Base-by-base conservation (phyloP, 768 basidiomycete species). In the Tulasnella calospora region DNA sequence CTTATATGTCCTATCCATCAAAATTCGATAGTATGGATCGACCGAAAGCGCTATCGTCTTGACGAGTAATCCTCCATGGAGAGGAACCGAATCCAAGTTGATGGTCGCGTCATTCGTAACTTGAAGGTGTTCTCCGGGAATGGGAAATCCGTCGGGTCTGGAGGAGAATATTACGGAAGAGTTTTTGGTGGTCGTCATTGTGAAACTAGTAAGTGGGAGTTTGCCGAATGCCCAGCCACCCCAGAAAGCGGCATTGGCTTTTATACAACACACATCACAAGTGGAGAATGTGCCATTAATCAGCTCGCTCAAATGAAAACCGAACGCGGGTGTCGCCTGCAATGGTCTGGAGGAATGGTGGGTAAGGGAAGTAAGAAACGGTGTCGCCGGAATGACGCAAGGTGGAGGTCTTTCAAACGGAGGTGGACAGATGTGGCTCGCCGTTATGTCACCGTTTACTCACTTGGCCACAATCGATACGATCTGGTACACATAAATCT, bases 21-120 rank as follows among this genome's bases (percentile, higher is more conserved):
- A 3, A 27, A 55, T 40, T 9, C 78, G 72, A 72, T 61, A 74
- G 73, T 76, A 79, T 33, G 78, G 73, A n/a, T 79, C 78, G 13
- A 75, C 30, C 3, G 40, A 44, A 19, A 79, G 41, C 13, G 23
- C 55, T 15, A 77, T 41, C 21, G 74, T 75, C 73, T 75, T 77
- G 38, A 74, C 73, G 17, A 79, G 74, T 36, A 79, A 44, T 7
- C 78, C 78, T 19, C 78, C 78, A 47, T 79, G 44, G n/a, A 79
- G 78, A 10, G 40, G 21, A 38, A 40, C 73, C 5, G 30, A 36
- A 47, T 57, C 38, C 19, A 51, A 38, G 23, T 79, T 51, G 27
- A 79, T 79, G n/a, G 78, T 74, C 23, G 41, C 33, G 13, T 67
- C 27, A 1, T 67, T 67, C 5, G 30, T 2, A 27, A 67, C 61